A percentile compares a stretch with the other conserved stretches of the same genome.
Evolutionary conservation across 306 rosid genomes (phyloP).

Genomic region (Arachis stenosperma): DNA sequence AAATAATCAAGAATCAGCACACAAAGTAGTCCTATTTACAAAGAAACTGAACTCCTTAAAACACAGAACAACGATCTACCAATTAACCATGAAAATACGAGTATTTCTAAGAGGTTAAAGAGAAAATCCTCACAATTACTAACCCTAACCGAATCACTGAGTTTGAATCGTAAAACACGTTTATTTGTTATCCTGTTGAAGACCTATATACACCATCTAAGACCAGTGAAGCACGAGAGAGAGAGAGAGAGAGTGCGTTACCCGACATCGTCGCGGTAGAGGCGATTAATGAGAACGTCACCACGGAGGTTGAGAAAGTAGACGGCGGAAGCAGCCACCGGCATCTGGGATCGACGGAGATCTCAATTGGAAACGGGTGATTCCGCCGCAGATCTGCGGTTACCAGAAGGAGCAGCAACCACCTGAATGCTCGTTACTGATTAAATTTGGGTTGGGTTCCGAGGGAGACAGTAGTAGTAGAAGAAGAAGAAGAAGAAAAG

Average conservation of each 20-base stretch:
- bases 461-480: slow-evolving; percentile 10
- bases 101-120: not conserved
- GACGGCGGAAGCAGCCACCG: slow-evolving; percentile 92
- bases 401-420: not conserved
- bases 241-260: slow-evolving; percentile 21
- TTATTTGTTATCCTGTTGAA: not conserved
- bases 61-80: not conserved
- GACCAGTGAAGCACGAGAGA: not conserved
- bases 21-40: not conserved
- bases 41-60: not conserved
- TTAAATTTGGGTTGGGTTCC: slow-evolving; percentile 5
- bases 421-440: slow-evolving; percentile 19
- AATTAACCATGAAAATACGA: not conserved
- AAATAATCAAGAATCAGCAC: not conserved
- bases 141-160: slow-evolving; percentile 13
- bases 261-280: slow-evolving; percentile 94
- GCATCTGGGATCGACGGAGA: slow-evolving; percentile 63
- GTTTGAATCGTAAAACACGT: not conserved
- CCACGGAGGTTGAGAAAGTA: slow-evolving; percentile 93
- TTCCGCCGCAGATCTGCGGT: slow-evolving; percentile 26
- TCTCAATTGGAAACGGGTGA: slow-evolving; percentile 14
- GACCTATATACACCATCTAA: not conserved
- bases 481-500: not conserved
- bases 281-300: slow-evolving; percentile 90
- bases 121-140: not conserved